Base-by-base conservation (phyloP, 2,329 filamentous ascomycete genomes). In the Chaetomiaceae sp. region DNA sequence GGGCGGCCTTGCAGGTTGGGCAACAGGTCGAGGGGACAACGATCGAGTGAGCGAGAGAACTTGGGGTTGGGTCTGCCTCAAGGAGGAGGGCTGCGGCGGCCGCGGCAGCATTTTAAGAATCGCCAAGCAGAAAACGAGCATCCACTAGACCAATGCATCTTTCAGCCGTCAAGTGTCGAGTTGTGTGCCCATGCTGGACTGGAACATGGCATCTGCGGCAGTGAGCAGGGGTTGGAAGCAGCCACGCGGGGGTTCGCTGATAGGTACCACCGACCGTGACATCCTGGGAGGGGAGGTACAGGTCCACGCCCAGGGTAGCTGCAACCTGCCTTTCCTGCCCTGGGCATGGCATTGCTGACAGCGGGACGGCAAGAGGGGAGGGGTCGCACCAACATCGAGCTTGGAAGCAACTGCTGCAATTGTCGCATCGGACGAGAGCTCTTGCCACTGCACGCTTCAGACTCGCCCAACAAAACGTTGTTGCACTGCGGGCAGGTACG, bases 201-300 rank as follows among this genome's bases (percentile, higher is more conserved):
- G 47, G 27, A 37, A 39, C 44, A 37, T 47, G 52, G 37, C 47
- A 39, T 44, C 40, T 51, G 53, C 47, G 36, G 47, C 48, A 40
- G 15, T 14, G 29, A 43, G 33, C 34, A 45, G 46, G 44, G 53
- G 47, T 25, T 12, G 14, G 23, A 36, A 34, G 44, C 43, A 52
- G 44, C 53, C 48, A 55, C 53, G 53, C 53, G 53, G 53, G 53
- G 53, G 53, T 27, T 43, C 25, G 47, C 27, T 36, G 37, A 47
- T 55, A 44, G 36, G 42, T 36, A 27, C 33, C 36, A 25, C 19
- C 29, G 44, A 31, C 27, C 3, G 17, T 17, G 39, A 20, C 29
- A 14, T 11, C 6, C 23, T 22, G 17, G 2, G 27, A n/a, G 15
- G n/a, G 47, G 29, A 20, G 31, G 31, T 11, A 25, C 47, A 27